Base-by-base conservation (phyloP, 108 stramenopile species). In the Halocafeteria seosinensis region DNA sequence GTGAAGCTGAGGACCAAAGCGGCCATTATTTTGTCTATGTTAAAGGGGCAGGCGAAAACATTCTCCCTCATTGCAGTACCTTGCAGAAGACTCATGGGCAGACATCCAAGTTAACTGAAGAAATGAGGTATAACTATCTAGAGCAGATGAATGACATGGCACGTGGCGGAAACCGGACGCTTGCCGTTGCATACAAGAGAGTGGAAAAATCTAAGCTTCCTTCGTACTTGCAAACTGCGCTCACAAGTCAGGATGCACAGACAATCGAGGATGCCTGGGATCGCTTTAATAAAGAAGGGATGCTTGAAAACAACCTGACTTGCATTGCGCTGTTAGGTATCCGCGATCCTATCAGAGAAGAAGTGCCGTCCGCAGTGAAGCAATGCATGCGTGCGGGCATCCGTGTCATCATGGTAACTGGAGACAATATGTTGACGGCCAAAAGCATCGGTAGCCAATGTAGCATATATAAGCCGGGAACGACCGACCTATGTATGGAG, bases 351-450 rank as follows among this genome's bases (percentile, higher is more conserved):
- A 91, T 94, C 4, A 81, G 97, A 11, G 91, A 92, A 30, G 97
- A 94, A 71, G 94, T 92, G 30, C 92, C 89, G 24, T 81, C 84
- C 5, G 92, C 91, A 55, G 94, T 98, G 50, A 38, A 59, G 23
- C 52, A 75, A 68, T 98, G 97, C 67, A 71, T 78, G 32, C 62
- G 73, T 34, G 94, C 92, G 8, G 97, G 97, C 26, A 87, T 98
- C 30, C 87, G 97, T 26, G 90, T 98, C 21, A 87, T 94, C 50
- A 92, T 95, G 86, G 95, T 98, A 59, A 99, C 97, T 5, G 97
- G 97, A 4, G 94, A 99, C 80, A 85, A 88, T 42, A 78, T 76
- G 36, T 94, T 91, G 50, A 99, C 97, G 32, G 97, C 97, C 5
- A 71, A 90, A 28, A 92, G 88, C 50, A 90, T 92, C 53, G 90